Evolutionary conservation across 495 filamentous ascomycete genomes (phyloP), one percentile per base, ranked within the genome.

Genomic region (Penicillium coffeae): DNA sequence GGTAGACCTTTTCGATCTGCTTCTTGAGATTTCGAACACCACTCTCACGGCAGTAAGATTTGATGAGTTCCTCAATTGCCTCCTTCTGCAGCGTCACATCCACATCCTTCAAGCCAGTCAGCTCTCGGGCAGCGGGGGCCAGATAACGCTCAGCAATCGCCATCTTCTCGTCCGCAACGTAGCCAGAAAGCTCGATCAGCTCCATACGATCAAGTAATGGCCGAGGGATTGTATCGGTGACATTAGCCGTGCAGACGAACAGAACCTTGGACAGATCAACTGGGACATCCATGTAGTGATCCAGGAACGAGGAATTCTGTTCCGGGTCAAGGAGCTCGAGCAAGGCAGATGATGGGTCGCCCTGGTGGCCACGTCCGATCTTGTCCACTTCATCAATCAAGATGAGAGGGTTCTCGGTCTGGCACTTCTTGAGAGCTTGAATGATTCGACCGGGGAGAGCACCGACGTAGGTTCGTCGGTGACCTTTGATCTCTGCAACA

Each of bases 401-500:
- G 51, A 99, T 89, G 39, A 99, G 70, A 35, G 94, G 94, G 63
- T 99, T 99, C 64, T 97, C 94, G 0, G 94, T 97, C 65, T 97
- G 90, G 68, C 93, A 96, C 66, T 97, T 97, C 82, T 99, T 99
- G 47, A 99, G 73, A 18, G 94, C 94, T 70, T 97, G 94, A 51
- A 97, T 97, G 64, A 97, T 94, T 41, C 94, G 86, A 19, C 94
- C 94, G 20, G 94, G 94, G 36, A 99, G 73, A 36, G 94, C 94
- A 47, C 94, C 94, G 44, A 99, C 92, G 60, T 99, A 99, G 9
- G 94, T 99, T 54, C 94, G 76, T 50, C 94, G 79, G 63, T 99
- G 94, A 37, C 94, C 94, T 76, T 99, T 99, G 70, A 99, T 96
- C 66, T 99, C 94, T n/a, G 94, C 93, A 54, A 97, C 94, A 71